phyloP scores from a whole-genome alignment of 1,284 basidiomycete genomes.

The Apiotrichum akiyoshidainum region DNA sequence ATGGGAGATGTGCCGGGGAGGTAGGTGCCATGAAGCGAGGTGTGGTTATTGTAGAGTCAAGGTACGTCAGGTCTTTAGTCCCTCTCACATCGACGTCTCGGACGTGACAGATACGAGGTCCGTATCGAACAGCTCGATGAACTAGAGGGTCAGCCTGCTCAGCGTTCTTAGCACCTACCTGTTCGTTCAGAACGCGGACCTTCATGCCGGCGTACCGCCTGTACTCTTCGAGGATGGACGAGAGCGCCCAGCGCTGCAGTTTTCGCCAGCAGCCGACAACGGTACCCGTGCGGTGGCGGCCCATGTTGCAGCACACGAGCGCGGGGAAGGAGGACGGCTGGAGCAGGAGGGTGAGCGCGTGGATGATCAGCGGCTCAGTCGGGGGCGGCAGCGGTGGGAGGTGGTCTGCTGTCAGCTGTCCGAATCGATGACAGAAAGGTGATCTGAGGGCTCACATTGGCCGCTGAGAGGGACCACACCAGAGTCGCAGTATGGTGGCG shows the following conservation, averaged over 20 bases:
- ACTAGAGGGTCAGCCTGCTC: constrained; percentile 36
- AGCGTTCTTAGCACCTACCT: constrained; percentile 37
- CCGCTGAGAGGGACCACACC: constrained; percentile 44
- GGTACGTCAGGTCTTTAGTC: no score
- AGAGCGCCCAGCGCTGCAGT: constrained; percentile 54
- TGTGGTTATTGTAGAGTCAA: no score
- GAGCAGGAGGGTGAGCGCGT: constrained; percentile 55
- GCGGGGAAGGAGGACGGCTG: constrained; percentile 54
- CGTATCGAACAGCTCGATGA: constrained; percentile 58
- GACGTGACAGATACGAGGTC: constrained; percentile 52
- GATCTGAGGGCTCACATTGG: constrained; percentile 31
- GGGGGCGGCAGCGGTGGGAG: constrained; percentile 48
- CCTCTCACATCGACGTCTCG: neutral
- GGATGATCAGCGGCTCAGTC: constrained; percentile 55
- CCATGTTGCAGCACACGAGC: constrained; percentile 57
- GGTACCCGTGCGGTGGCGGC: constrained; percentile 55
- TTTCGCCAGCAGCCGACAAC: constrained; percentile 54
- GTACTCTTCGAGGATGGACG: constrained; percentile 56
- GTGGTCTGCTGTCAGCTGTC: constrained; percentile 31
- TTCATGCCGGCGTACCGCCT: constrained; percentile 55
- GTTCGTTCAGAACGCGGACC: constrained; percentile 56
- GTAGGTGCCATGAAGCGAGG: no score
- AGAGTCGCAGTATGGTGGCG: constrained; percentile 48
- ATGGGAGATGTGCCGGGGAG: no score
- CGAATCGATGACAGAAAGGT: neutral